These are phyloP conservation scores for Chaetomium globosum DNA, from an alignment of 2,329 filamentous ascomycete species.

Conservation along the genomic window DNA sequence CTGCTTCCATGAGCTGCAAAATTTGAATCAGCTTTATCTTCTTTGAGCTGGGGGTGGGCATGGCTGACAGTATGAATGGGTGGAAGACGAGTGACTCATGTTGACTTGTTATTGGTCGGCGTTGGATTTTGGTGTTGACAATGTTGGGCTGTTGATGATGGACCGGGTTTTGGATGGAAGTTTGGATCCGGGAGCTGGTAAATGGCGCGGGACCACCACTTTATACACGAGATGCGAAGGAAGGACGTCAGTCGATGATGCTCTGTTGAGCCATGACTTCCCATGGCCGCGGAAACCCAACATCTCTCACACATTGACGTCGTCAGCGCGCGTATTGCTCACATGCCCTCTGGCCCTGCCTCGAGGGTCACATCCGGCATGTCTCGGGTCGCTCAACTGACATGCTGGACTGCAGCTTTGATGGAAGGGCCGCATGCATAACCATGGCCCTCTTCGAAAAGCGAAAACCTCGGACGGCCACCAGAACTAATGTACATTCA, in stretches of 20 bases:
- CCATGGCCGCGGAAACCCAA: not conserved
- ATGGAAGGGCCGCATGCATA: slow-evolving; percentile 4
- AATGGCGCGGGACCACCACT: not conserved
- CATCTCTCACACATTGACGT: not conserved
- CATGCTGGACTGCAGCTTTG: slow-evolving; percentile 5
- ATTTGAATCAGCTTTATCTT: not conserved
- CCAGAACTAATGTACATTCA: slow-evolving; percentile 14
- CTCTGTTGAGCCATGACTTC: not conserved
- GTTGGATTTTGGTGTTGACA: slow-evolving; percentile 5
- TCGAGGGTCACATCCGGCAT: slow-evolving; percentile 27
- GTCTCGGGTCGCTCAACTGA: slow-evolving; percentile 22
- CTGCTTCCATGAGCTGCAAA: slow-evolving; percentile 21
- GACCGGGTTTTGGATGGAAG: not conserved
- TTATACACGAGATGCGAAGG: slow-evolving; percentile 14
- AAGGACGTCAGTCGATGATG: not conserved
- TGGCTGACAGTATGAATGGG: slow-evolving; percentile 10
- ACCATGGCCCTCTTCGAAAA: not conserved
- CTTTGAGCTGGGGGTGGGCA: not conserved
- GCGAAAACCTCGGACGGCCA: not conserved
- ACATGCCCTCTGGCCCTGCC: slow-evolving; percentile 3
- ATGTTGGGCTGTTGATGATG: not conserved
- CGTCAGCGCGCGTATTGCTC: not conserved
- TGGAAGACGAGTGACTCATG: slow-evolving; percentile 21
- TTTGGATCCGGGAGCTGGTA: not conserved
- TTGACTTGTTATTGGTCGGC: not conserved